Conservation (phyloP, 331 rosid species). For the Acacia pycnantha region DNA sequence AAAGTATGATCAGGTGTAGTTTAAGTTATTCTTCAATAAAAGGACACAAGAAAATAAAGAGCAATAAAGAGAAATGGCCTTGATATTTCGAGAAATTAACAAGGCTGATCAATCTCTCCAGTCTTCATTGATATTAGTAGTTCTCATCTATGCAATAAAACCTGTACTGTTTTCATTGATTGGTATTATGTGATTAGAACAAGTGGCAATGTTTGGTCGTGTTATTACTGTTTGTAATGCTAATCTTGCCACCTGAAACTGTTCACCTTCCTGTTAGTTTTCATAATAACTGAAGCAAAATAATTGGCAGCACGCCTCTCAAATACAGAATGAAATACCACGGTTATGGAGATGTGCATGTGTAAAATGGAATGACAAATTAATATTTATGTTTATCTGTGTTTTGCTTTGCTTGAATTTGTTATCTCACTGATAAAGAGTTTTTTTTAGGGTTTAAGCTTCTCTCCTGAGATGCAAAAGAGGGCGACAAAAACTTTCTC, state of each 20-base stretch:
- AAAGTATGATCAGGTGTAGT: neutral
- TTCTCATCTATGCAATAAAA: neutral
- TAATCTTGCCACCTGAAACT: neutral
- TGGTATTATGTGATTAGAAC: neutral
- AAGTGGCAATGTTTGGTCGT: neutral
- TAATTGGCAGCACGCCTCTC: neutral
- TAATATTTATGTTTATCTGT: neutral
- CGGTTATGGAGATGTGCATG: neutral
- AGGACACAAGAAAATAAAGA: neutral
- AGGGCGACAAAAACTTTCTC: conserved; percentile 88
- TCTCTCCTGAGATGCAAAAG: conserved; percentile 87
- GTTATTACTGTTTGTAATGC: neutral
- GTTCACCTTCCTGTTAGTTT: neutral
- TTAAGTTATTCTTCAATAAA: neutral
- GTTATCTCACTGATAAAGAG: conserved; percentile 23
- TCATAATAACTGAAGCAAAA: neutral
- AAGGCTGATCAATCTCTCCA: neutral
- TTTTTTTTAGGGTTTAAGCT: conserved; percentile 82
- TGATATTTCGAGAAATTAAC: neutral
- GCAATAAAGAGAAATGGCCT: neutral
- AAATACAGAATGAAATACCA: neutral
- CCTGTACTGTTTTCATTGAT: neutral
- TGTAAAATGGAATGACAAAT: neutral
- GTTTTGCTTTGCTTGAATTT: conserved; percentile 19
- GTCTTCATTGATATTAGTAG: neutral